A percentile compares a stretch with the other conserved stretches of the same genome.
These are phyloP conservation scores for Xylariaceae sp. DNA, from an alignment of 2,329 filamentous ascomycete genomes.

Conservation along the genomic window DNA sequence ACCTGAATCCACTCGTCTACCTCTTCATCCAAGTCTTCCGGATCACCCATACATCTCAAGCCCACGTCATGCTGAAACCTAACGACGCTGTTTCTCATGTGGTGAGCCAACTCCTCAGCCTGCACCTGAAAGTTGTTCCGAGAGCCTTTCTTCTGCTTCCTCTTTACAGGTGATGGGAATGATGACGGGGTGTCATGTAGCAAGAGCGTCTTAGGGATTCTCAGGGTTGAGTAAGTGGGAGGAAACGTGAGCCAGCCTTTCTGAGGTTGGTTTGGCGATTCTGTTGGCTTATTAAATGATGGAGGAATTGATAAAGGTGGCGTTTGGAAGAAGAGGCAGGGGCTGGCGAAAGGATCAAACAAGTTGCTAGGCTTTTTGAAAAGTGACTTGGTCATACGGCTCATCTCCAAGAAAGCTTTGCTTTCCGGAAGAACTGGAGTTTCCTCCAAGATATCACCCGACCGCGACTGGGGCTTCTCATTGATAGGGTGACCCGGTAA, in stretches of 20 bases:
- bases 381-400: slow-evolving; percentile 37
- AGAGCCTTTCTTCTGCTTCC: slow-evolving; percentile 20
- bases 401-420: slow-evolving; percentile 35
- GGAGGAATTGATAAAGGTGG: slow-evolving; percentile 45
- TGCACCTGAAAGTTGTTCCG: slow-evolving; percentile 46
- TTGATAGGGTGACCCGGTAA: slow-evolving; percentile 50
- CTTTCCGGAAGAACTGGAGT: slow-evolving; percentile 27
- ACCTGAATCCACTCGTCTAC: slow-evolving; percentile 38
- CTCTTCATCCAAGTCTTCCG: slow-evolving; percentile 31
- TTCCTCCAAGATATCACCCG: slow-evolving; percentile 19
- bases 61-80: slow-evolving; percentile 42
- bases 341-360: slow-evolving; percentile 59
- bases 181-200: slow-evolving; percentile 40
- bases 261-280: slow-evolving; percentile 6
- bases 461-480: slow-evolving; percentile 20
- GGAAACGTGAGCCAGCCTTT: slow-evolving; percentile 45
- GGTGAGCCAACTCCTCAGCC: slow-evolving; percentile 42
- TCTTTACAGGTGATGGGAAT: slow-evolving; percentile 13
- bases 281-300: slow-evolving; percentile 39
- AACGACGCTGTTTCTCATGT: slow-evolving; percentile 49
- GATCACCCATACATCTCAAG: slow-evolving; percentile 35
- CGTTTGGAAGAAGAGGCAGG: slow-evolving; percentile 55
- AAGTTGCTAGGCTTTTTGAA: slow-evolving; percentile 47
- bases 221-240: slow-evolving; percentile 43
- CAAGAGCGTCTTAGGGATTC: slow-evolving; percentile 47